These are phyloP conservation scores for Raffaelea deltoideospora DNA, from an alignment of 2,329 filamentous ascomycete genomes.

Conservation along the genomic window DNA sequence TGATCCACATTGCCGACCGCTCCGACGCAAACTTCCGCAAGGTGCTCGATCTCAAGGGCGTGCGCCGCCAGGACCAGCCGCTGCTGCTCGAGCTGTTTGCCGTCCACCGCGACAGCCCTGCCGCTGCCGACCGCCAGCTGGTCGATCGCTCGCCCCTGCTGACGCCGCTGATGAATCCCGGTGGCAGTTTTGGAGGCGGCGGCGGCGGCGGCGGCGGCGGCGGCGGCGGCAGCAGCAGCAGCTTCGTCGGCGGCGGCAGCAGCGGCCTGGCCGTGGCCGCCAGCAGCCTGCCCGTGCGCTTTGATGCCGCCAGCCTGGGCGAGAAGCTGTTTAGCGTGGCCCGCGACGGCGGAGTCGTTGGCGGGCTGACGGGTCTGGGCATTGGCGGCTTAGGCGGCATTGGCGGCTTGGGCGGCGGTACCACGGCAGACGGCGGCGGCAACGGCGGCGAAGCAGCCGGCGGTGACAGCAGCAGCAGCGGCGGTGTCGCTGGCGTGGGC, in stretches of 20 bases:
- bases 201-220: constrained; percentile 4
- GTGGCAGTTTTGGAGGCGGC: constrained; percentile 19
- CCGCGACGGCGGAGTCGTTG: constrained; percentile 46
- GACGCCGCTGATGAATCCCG: constrained; percentile 43
- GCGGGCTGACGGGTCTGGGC: constrained; percentile 6
- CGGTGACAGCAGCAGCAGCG: constrained; percentile 46
- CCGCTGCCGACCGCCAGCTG: constrained; percentile 48
- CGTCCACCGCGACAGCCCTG: constrained; percentile 62
- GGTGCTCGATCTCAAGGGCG: constrained; percentile 87
- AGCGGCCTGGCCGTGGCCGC: constrained; percentile 17
- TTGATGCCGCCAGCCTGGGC: constrained; percentile 36
- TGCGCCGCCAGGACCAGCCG: constrained; percentile 68
- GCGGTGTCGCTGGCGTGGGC: constrained; percentile 1
- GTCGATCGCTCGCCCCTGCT: constrained; percentile 56
- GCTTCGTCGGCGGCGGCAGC: constrained; percentile 24
- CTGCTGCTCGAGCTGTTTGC: constrained; percentile 75
- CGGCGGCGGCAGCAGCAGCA: constrained; percentile 18
- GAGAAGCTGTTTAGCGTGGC: constrained; percentile 81
- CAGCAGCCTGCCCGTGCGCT: constrained; percentile 1
- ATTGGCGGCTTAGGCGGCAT: constrained; percentile 11
- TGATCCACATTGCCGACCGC: constrained; percentile 90
- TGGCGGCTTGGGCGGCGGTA: not conserved
- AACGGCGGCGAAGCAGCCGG: constrained; percentile 44
- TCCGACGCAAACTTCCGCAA: constrained; percentile 93
- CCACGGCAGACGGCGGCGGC: constrained; percentile 44